Evolutionary conservation across 1,139 yeast genomes (phyloP), one percentile per base, ranked within the genome.

Genomic region (Eremothecium cymbalariae): DNA sequence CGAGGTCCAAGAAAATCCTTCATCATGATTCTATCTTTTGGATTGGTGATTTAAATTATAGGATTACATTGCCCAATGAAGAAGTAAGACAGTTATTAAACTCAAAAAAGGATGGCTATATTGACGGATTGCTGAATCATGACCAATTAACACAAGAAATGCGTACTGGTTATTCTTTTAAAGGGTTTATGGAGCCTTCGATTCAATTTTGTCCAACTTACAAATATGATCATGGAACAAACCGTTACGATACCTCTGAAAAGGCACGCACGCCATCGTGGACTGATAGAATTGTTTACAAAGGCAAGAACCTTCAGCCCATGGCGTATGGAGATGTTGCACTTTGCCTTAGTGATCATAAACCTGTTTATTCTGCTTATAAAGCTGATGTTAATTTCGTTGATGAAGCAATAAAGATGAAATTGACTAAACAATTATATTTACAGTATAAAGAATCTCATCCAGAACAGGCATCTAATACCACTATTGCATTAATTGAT

Each of bases 251-350:
- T 52, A 68, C 88, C 3, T 80, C 94, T 29, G 97, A 88, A 52
- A 90, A 90, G 58, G 90, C 81, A 48, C 71, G 98, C 47, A 76
- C 85, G 1, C 98, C 98, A 1, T 90, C 97, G 0, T 90, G 98
- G 98, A 88, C 97, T 6, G 98, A 90, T 57, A 67, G 96, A 55
- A 75, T 85, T 28, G 67, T 86, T 35, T 82, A 69, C 52, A 67
- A 71, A 28, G 78, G 82, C 24, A 62, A 63, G n/a, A 56, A 59
- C 4, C 51, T 80, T 18, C 57, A 61, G 24, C 84, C 80, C 33
- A 52, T 75, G 41, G 74, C 73, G 33, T 82, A 82, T 50, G 70
- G 73, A 38, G 68, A 75, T 17, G 69, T 72, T 2, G 68, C 69
- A 59, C 60, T 84, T n/a, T 59, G 62, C 25, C 64, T 77, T 25